Base-by-base conservation (phyloP, 2,329 filamentous ascomycete genomes). In the Colletotrichum tanaceti region DNA sequence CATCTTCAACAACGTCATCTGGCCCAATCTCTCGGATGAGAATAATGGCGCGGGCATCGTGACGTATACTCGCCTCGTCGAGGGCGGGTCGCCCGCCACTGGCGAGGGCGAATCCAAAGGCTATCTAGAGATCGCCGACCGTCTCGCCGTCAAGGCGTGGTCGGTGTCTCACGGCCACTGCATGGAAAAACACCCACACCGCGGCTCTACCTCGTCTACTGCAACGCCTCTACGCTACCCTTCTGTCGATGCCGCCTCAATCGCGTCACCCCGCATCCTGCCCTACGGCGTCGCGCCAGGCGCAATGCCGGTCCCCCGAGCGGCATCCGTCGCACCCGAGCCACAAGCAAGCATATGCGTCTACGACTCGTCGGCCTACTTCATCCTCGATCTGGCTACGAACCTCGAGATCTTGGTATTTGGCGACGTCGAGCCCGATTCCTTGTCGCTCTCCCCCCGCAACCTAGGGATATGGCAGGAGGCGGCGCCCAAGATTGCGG, bases 1-100 rank as follows among this genome's bases (percentile, higher is more conserved):
- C 79, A 93, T 99, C 68, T 99, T 99, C 83, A 99, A 99, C 80
- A 97, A 98, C 75, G 84, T 97, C 66, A 97, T 98, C 62, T 99
- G 96, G 96, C 96, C 96, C 0, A 99, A 99, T 73, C 82, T 99
- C 46, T 97, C 93, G 0, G 95, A 99, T 75, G 96, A 99, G 80
- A 96, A 97, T 77, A 94, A 94, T 41, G 96, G 96, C 28, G 94
- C 94, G 4, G 96, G 96, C 0, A 86, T 99, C 35, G 89, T 99
- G 41, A 97, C 93, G 0, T 98, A 97, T 74, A 90, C 94, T 77
- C 89, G 96, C 18, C 84, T 99, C 11, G 90, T 93, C 5, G 94
- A 98, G 76, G 95, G 94, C 13, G 95, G 95, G 3, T 96, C 95
- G 68, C 90, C 92, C 2, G 90, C 93, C 32, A 83, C 97, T 7